Conservation (phyloP, 2,329 filamentous ascomycete species). For the Thermothelomyces thermophilus region DNA sequence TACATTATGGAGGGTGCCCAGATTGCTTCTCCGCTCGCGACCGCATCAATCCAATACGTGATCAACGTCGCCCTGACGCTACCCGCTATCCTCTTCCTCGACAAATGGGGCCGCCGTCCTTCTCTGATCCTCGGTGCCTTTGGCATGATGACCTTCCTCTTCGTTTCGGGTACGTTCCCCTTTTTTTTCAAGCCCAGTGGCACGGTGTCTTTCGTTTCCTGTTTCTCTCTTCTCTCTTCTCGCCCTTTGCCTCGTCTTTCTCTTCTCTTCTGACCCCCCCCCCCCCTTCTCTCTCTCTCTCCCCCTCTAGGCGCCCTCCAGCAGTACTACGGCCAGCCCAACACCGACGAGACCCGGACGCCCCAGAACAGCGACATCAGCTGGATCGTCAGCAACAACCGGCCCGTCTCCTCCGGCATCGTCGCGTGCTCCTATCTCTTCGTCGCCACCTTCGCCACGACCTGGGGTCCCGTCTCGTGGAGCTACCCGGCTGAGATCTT, state of each 20-base stretch:
- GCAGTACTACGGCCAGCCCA: slow-evolving; percentile 50
- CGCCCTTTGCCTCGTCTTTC: too few relatives aligned
- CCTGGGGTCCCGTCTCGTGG: slow-evolving; percentile 46
- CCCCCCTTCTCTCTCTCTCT: too few relatives aligned
- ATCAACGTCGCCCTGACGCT: slow-evolving; percentile 56
- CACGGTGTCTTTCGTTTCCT: too few relatives aligned
- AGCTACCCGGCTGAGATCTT: slow-evolving; percentile 44
- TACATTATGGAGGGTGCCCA: slow-evolving; percentile 55
- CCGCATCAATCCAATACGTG: slow-evolving; percentile 56
- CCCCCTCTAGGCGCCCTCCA: slow-evolving; percentile 42
- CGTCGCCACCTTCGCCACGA: slow-evolving; percentile 58
- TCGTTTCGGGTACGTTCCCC: slow-evolving; percentile 46
- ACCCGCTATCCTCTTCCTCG: slow-evolving; percentile 54
- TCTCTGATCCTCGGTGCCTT: slow-evolving; percentile 50
- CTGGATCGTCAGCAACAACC: slow-evolving; percentile 50
- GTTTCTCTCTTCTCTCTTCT: too few relatives aligned
- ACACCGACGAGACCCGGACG: slow-evolving; percentile 34
- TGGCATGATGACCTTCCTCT: slow-evolving; percentile 55
- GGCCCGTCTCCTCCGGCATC: slow-evolving; percentile 52
- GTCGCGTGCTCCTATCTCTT: slow-evolving; percentile 68
- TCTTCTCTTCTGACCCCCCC: not conserved
- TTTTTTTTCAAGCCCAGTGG: too few relatives aligned
- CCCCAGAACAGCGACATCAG: slow-evolving; percentile 42
- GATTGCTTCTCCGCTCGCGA: slow-evolving; percentile 50
- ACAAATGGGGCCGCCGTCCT: slow-evolving; percentile 51